Evolutionary conservation across 2,329 filamentous ascomycete species (phyloP), one percentile per base, ranked within the genome.

Genomic region (Colletotrichum paranaense): DNA sequence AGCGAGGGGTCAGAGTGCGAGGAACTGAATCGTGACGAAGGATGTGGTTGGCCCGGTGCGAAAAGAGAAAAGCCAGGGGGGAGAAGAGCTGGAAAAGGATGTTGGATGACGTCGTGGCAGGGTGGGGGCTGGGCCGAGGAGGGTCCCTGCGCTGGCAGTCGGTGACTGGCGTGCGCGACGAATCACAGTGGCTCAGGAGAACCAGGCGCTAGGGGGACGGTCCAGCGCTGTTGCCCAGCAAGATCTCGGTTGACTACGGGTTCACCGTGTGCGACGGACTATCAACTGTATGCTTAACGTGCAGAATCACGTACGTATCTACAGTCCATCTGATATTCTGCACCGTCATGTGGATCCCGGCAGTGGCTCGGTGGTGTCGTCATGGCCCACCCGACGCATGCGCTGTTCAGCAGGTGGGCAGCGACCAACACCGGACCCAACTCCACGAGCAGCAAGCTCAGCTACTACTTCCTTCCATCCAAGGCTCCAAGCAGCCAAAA

Each of bases 291-390:
- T n/a, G 2, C 9, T 9, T 38, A 19, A 16, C 22, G 16, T 32
- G 32, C 32, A 32, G 11, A 19, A 16, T 2, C 5, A 42, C 30
- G 42, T 19, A 5, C 16, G 5, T 42, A 6, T 16, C 14, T 19
- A 42, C 38, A 42, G 38, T 42, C 38, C 38, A 5, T 42, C 16
- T 42, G 8, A n/a, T 12, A 14, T 11, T 12, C 2, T 11, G 19
- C 22, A 49, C 53, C 16, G 19, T 16, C 19, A 28, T 14, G 52
- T 63, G 68, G 63, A 30, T 32, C 12, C 52, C 63, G 68, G 68
- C 63, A 74, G 63, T 74, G 72, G 72, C 68, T 68, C 63, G 59
- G 72, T 63, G 58, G 72, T 74, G 72, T 74, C 72, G 72, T 74
- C 72, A 74, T 74, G 68, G 62, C 19, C 52, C 65, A 72, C 69